phyloP scores from a whole-genome alignment of 768 basidiomycete species.

The Butyriboletus loyo region DNA sequence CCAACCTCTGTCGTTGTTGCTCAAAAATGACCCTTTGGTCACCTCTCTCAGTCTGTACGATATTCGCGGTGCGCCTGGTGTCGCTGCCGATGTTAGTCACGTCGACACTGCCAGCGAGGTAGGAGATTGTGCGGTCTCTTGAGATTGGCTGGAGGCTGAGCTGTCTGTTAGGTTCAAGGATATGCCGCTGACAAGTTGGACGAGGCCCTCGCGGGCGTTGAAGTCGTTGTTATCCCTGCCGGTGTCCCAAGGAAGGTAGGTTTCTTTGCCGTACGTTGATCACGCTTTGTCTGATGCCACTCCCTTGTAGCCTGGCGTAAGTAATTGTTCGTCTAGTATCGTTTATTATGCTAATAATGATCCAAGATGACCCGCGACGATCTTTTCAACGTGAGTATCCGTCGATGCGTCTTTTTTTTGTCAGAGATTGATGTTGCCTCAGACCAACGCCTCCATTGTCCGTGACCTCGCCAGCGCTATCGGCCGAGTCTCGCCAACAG shows the following conservation, averaged over 20 bases:
- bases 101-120: constrained; percentile 89
- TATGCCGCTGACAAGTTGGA: constrained; percentile 86
- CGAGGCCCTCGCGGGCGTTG: constrained; percentile 81
- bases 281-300: constrained; percentile 25
- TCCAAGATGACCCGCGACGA: constrained; percentile 92
- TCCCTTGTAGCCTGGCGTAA: constrained; percentile 70
- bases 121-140: constrained; percentile 20
- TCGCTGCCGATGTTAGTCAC: constrained; percentile 96
- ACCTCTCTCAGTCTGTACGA: constrained; percentile 66
- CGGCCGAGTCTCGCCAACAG: constrained; percentile 81
- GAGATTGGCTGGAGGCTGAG: background rate
- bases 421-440: constrained; percentile 1
- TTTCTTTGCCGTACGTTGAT: background rate
- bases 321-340: constrained; percentile 30
- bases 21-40: constrained; percentile 91
- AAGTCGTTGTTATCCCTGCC: constrained; percentile 97
- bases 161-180: constrained; percentile 60
- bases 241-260: constrained; percentile 93
- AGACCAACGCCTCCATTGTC: constrained; percentile 98
- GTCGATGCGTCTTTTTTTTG: background rate
- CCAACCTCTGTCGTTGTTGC: constrained; percentile 84
- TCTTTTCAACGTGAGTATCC: constrained; percentile 79
- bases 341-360: constrained; percentile 25
- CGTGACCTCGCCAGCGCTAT: constrained; percentile 91
- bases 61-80: constrained; percentile 51